Conservation (phyloP, 345 rosid genomes). For the Eucalyptus polybractea region DNA sequence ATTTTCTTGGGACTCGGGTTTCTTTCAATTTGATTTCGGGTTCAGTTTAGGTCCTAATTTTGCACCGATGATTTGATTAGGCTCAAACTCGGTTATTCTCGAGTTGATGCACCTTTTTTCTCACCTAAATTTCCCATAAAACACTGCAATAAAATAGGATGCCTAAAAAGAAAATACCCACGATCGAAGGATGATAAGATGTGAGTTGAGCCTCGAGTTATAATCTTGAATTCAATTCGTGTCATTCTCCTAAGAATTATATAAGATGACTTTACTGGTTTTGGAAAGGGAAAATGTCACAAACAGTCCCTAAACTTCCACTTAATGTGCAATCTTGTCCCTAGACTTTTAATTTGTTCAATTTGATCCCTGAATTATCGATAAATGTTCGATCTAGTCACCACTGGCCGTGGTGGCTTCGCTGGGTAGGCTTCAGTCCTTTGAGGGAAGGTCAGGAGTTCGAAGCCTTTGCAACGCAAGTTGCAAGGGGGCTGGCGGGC, state of each 20-base stretch:
- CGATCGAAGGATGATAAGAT: fast-evolving
- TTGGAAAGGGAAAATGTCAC: neutral
- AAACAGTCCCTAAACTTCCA: no score
- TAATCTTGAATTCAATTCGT: neutral
- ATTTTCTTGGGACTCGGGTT: neutral
- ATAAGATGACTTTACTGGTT: neutral
- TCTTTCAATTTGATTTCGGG: neutral
- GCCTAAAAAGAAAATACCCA: neutral
- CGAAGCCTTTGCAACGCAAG: no score
- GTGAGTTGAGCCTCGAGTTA: neutral
- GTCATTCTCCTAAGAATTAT: neutral
- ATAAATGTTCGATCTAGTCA: no score
- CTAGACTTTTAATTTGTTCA: no score
- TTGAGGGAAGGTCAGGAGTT: no score
- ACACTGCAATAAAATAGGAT: neutral
- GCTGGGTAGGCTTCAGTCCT: no score
- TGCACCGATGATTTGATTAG: neutral
- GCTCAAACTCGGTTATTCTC: neutral
- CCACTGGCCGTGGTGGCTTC: no score
- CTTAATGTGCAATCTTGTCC: no score
- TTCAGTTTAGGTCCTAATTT: neutral
- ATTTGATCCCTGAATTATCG: fast-evolving
- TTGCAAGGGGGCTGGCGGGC: no score
- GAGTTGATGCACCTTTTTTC: neutral
- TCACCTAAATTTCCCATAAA: neutral